Evolutionary conservation across 371 early-diverging fungal genomes (phyloP).

Genomic region (Capillidium heterosporum): DNA sequence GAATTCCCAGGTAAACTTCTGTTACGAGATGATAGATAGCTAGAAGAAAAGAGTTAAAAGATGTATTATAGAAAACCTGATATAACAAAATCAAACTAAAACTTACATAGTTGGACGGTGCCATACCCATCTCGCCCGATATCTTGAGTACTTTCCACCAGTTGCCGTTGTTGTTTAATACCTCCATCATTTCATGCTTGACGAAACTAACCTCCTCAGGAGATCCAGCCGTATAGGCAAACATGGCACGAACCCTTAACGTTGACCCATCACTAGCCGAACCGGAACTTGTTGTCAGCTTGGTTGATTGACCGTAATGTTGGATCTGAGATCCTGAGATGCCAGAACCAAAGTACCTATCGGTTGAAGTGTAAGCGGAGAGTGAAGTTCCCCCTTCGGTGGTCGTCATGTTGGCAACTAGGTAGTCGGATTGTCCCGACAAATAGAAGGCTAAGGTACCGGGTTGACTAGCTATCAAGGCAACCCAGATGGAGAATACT

Average conservation of each 20-base stretch:
- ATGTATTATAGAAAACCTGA: too few relatives aligned
- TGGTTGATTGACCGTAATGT: not conserved
- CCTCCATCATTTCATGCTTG: constrained; percentile 70
- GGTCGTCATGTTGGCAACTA: not conserved
- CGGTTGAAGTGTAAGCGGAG: too few relatives aligned
- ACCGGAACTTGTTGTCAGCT: not conserved
- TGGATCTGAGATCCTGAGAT: not conserved
- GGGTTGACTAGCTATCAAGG: not conserved
- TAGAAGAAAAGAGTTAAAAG: too few relatives aligned
- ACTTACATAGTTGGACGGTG: constrained; percentile 66
- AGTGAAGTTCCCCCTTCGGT: not conserved
- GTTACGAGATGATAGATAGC: too few relatives aligned
- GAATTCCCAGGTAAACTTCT: too few relatives aligned
- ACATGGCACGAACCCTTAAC: not conserved
- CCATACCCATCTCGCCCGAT: constrained; percentile 74
- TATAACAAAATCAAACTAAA: not conserved
- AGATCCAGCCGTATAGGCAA: constrained; percentile 20
- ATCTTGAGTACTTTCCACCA: constrained; percentile 87
- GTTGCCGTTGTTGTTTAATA: constrained; percentile 78
- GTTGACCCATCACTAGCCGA: too few relatives aligned
- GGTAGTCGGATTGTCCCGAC: not conserved
- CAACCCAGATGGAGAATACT: not conserved
- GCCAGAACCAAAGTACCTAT: not conserved
- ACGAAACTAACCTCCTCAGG: constrained; percentile 78
- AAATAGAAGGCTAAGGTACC: constrained; percentile 4